These are phyloP conservation scores for Secale cereale DNA, from an alignment of 176 grass and related monocot species.

Conservation along the genomic window DNA sequence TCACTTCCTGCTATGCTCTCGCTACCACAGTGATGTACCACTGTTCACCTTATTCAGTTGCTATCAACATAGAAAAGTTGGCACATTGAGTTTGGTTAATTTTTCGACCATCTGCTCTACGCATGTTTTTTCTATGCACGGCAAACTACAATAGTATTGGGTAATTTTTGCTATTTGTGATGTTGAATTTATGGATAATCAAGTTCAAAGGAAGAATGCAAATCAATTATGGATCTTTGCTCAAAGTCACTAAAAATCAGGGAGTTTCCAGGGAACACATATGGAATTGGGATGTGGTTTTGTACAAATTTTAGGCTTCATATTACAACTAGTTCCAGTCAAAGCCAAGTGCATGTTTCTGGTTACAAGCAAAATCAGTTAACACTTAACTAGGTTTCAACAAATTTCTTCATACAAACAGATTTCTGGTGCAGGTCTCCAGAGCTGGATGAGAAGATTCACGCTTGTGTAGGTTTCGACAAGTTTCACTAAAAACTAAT, in stretches of 20 bases:
- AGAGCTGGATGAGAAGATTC: background rate
- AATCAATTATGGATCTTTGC: background rate
- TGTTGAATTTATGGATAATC: background rate
- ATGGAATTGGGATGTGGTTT: constrained; percentile 18
- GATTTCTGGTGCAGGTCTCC: background rate
- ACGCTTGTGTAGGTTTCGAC: background rate
- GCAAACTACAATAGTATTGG: background rate
- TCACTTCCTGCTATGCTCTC: constrained; percentile 8
- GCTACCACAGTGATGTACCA: constrained; percentile 12
- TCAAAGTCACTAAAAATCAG: constrained; percentile 1
- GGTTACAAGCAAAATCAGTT: constrained; percentile 3
- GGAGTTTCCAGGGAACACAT: background rate
- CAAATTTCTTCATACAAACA: background rate
- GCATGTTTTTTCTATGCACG: background rate
- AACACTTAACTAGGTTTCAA: background rate
- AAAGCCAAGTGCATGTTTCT: background rate
- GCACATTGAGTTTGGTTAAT: background rate
- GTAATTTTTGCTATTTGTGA: background rate
- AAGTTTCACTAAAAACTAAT: constrained; percentile 18
- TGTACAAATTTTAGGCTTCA: background rate
- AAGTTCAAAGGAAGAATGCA: background rate
- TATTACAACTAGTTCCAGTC: background rate
- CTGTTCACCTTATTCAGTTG: constrained; percentile 13
- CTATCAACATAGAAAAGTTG: background rate
- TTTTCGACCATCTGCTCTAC: background rate